Percentiles rank a stretch among this genome's conserved stretches.
These are phyloP conservation scores for Amanita polypyramis DNA, from an alignment of 768 basidiomycete genomes.

Conservation along the genomic window DNA sequence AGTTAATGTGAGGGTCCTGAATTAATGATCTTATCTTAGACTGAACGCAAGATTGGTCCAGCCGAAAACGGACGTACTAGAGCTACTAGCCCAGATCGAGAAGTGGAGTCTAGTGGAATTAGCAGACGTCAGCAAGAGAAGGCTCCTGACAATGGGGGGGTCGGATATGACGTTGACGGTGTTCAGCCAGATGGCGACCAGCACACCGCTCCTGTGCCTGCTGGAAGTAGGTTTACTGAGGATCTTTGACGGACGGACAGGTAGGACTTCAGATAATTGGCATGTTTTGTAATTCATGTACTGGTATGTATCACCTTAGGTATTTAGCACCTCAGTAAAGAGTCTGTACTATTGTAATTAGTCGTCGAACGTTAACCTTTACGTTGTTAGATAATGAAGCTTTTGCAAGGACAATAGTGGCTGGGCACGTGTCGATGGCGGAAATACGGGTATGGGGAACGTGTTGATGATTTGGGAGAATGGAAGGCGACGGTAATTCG, in stretches of 20 bases:
- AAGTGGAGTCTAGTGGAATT: background rate
- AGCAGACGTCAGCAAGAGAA: constrained; percentile 4
- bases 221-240: constrained; percentile 24
- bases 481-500: too few species aligned
- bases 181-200: background rate
- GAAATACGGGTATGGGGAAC: too few species aligned
- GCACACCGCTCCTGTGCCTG: constrained; percentile 39
- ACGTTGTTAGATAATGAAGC: too few species aligned
- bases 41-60: background rate
- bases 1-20: background rate
- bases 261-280: background rate
- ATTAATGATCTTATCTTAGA: background rate
- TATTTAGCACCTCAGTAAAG: too few species aligned
- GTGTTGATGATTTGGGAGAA: too few species aligned
- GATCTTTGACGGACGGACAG: background rate
- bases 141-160: constrained; percentile 1
- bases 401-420: too few species aligned
- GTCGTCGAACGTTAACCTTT: too few species aligned
- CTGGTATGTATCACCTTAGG: background rate
- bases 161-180: constrained; percentile 4
- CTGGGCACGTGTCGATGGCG: too few species aligned
- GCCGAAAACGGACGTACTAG: background rate
- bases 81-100: background rate
- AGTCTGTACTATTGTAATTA: too few species aligned
- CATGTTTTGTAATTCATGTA: background rate